Base-by-base conservation (phyloP, 2,329 filamentous ascomycete species). In the Pleomassaria siparia region DNA sequence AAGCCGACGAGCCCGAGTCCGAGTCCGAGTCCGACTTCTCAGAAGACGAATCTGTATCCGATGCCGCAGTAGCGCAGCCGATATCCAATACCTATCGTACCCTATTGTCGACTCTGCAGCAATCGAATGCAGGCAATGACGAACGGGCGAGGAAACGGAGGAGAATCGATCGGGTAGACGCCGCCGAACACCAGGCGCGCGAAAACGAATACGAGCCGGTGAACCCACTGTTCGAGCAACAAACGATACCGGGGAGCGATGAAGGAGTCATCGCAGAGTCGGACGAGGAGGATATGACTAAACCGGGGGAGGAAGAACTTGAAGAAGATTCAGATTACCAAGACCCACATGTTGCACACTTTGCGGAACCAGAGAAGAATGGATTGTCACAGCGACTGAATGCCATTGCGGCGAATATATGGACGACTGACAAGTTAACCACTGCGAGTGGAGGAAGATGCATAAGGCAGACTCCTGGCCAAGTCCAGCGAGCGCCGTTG, bases 301-400 rank as follows among this genome's bases (percentile, higher is more conserved):
- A n/a, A n/a, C n/a, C n/a, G n/a, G n/a, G n/a, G n/a, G n/a, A 72
- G 0, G 13, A 71, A 71, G 24, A 70, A 71, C 28, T 26, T 7
- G 25, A 26, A 26, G 69, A 7, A 12, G 25, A 12, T 26, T 12
- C 25, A 7, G 25, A 7, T 26, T 7, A 26, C 12, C 7, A 73
- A 40, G 64, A 95, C 67, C 87, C 89, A 0, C 96, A 95, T 62
- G 87, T 94, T 54, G 73, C 76, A 7, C 92, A 96, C 71, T 95
- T 95, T 66, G 82, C 83, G 26, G 78, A 78, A 33, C 83, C 85
- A 0, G 80, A 91, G 37, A 81, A 87, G 40, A 76, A 79, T 5
- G 71, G 80, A 33, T 72, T 90, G 7, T 73, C 78, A 1, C 72
- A 74, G 56, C 80, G 72, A 28, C 62, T 82, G 28, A 71, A 78